Base-by-base conservation (phyloP, 805 yeast genomes). In the Grigorovia jiainica region DNA sequence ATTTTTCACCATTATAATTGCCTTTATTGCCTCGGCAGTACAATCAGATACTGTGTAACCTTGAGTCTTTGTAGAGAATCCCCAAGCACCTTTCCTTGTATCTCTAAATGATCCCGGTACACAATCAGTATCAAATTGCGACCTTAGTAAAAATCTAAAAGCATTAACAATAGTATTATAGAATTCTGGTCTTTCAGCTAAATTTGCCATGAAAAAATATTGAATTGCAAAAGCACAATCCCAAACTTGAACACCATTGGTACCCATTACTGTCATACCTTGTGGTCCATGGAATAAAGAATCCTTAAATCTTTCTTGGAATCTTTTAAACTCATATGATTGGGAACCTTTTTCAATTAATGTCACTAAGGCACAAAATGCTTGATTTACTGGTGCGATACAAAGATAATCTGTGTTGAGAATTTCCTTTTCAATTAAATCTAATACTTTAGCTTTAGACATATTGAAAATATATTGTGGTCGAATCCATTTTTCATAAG, bases 171-270 rank as follows among this genome's bases (percentile, higher is more conserved):
- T 75, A 50, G 77, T 67, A 6, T 75, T 74, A 36, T 75, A 75
- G 58, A 75, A 86, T 57, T 80, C 78, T 1, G 83, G 79, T 27
- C 68, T 51, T 23, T 78, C 82, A 3, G 85, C 89, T 29, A 89
- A 62, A 0, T 95, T 95, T 0, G 95, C 84, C 53, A 74, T 67
- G 45, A 86, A 79, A 47, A 77, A 73, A 54, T 86, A 85, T 57
- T 92, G 98, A 20, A 92, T 69, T 43, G 85, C 82, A 65, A 92
- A 90, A 0, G 97, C 89, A 21, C 81, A 79, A 61, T 92, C 99
- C 98, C 99, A 92, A 1, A 82, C 89, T 63, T 92, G 99, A 0
- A 85, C 86, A 19, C 99, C 99, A 61, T 92, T 92, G 0, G 99
- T 92, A 2, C 99, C 99, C 85, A 83, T 86, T 43, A 86, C 82